Percentiles rank a stretch among this genome's conserved stretches.
Conservation (phyloP, 495 filamentous ascomycete genomes). For the Terfezia boudieri region DNA sequence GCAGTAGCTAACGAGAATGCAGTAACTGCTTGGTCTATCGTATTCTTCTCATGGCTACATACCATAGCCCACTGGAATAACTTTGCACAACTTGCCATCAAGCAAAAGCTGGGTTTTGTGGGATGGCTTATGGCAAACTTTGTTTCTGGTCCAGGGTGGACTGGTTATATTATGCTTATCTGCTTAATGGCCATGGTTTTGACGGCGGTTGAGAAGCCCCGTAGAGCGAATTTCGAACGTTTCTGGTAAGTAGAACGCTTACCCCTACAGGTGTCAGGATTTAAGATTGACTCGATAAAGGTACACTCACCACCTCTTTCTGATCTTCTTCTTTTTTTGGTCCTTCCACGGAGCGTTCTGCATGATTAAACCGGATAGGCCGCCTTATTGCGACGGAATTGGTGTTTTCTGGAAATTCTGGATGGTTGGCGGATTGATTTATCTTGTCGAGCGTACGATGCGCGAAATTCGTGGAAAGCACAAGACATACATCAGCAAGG, state of each 20-base stretch:
- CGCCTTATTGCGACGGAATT: conserved; percentile 41
- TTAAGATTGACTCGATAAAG: conserved; percentile 4
- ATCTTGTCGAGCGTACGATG: conserved; percentile 45
- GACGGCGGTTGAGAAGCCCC: conserved; percentile 45
- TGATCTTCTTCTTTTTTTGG: conserved; percentile 66
- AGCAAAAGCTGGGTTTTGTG: conserved; percentile 46
- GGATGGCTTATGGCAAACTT: conserved; percentile 50
- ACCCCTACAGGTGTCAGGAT: not conserved
- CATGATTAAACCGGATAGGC: conserved; percentile 56
- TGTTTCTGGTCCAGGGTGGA: conserved; percentile 53
- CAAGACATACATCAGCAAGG: conserved; percentile 60
- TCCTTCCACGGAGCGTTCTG: conserved; percentile 59
- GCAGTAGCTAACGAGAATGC: no score
- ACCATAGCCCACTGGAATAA: conserved; percentile 67
- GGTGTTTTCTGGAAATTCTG: conserved; percentile 66
- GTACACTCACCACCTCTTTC: conserved; percentile 47
- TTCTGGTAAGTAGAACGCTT: conserved; percentile 38
- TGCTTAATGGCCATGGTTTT: conserved; percentile 42
- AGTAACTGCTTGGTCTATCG: conserved; percentile 54
- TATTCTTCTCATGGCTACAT: conserved; percentile 63
- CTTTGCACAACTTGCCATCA: conserved; percentile 46
- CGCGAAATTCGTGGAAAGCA: conserved; percentile 48
- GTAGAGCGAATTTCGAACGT: conserved; percentile 49
- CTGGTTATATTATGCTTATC: conserved; percentile 54
- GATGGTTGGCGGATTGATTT: conserved; percentile 52